These are phyloP conservation scores for Aspergillus egyptiacus DNA, from an alignment of 495 filamentous ascomycete species.

Conservation along the genomic window DNA sequence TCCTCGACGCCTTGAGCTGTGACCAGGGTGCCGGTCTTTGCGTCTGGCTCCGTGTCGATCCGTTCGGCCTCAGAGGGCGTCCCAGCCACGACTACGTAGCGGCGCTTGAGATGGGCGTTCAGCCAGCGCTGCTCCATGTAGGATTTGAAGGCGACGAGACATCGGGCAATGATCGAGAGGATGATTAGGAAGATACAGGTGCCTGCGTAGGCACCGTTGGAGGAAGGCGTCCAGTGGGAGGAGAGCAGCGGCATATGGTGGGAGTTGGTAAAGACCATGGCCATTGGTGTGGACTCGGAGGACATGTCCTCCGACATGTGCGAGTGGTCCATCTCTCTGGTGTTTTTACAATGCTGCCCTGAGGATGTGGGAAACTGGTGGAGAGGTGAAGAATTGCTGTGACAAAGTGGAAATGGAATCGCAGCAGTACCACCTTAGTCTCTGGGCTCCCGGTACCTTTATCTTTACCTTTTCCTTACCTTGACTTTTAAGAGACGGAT, in stretches of 20 bases:
- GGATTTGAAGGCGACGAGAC: slow-evolving; percentile 60
- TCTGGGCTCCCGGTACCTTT: too few relatives aligned
- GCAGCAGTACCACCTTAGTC: too few relatives aligned
- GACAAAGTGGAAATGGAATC: too few relatives aligned
- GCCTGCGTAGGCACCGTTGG: slow-evolving; percentile 64
- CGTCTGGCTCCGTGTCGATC: slow-evolving; percentile 49
- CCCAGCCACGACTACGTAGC: slow-evolving; percentile 70
- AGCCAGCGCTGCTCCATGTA: slow-evolving; percentile 53
- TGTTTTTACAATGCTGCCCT: too few relatives aligned
- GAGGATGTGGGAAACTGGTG: too few relatives aligned
- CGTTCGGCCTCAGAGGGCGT: slow-evolving; percentile 51
- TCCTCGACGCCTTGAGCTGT: slow-evolving; percentile 69
- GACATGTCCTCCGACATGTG: too few relatives aligned
- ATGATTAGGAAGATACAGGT: slow-evolving; percentile 84
- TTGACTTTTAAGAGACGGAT: too few relatives aligned
- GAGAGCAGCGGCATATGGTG: slow-evolving; percentile 71
- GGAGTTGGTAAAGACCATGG: slow-evolving; percentile 54
- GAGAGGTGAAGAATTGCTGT: too few relatives aligned
- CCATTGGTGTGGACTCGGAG: slow-evolving; percentile 29
- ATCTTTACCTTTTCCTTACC: too few relatives aligned
- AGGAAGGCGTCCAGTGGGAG: slow-evolving; percentile 62
- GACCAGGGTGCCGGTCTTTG: slow-evolving; percentile 51
- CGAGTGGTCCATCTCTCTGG: slow-evolving; percentile 13
- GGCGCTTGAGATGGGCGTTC: slow-evolving; percentile 58
- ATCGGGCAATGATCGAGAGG: slow-evolving; percentile 62